phyloP scores from a whole-genome alignment of 495 filamentous ascomycete genomes.

The Neurospora sp. region DNA sequence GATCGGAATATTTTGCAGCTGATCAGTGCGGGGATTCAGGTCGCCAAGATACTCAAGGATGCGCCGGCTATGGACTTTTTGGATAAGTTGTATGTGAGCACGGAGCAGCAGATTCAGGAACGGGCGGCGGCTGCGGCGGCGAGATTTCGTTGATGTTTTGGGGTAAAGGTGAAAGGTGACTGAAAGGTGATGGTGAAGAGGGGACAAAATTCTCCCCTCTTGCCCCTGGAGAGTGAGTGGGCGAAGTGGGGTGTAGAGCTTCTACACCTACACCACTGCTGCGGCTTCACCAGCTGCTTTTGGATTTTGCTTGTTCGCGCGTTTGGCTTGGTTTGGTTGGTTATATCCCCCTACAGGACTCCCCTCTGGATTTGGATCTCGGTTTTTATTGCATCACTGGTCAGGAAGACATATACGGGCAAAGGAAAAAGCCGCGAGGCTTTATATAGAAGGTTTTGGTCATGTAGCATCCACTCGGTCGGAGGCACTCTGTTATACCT shows the following conservation, averaged over 20 bases:
- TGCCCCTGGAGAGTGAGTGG: too few species aligned
- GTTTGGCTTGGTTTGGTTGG: not conserved
- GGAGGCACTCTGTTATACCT: not conserved
- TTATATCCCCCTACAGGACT: not conserved
- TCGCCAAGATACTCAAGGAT: conserved; percentile 78
- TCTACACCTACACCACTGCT: too few species aligned
- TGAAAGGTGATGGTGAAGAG: too few species aligned
- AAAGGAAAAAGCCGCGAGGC: not conserved
- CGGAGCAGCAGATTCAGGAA: conserved; percentile 65
- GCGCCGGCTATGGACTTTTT: conserved; percentile 69
- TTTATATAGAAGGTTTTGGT: not conserved
- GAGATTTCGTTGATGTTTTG: conserved; percentile 37
- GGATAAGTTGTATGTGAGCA: conserved; percentile 56
- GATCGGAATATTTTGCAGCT: conserved; percentile 82
- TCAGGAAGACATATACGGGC: not conserved
- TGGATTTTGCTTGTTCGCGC: too few species aligned
- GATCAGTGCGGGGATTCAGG: conserved; percentile 75
- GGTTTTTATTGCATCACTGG: not conserved
- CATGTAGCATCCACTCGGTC: conserved; percentile 2
- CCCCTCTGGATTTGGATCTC: not conserved
- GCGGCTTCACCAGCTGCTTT: too few species aligned
- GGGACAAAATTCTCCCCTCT: too few species aligned
- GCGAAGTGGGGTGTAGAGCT: too few species aligned
- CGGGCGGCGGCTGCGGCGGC: conserved; percentile 38
- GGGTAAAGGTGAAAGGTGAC: too few species aligned